Conservation (phyloP, 768 basidiomycete genomes). For the Mycena vulgaris region DNA sequence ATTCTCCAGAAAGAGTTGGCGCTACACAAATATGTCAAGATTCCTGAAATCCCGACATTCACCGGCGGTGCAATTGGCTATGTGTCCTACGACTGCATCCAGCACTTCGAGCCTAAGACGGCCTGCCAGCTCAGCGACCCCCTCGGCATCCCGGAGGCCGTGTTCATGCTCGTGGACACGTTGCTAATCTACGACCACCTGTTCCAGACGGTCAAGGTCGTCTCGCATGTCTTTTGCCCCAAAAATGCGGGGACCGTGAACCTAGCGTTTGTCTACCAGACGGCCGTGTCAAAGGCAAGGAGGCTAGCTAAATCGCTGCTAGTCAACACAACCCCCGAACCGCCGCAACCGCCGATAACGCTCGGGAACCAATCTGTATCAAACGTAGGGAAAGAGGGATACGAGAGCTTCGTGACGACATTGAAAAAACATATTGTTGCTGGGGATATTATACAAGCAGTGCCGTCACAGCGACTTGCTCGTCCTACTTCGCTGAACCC, state of each 20-base stretch:
- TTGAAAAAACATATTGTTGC: slow-evolving; percentile 95
- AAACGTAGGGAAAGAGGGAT: slow-evolving; percentile 95
- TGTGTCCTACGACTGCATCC: slow-evolving; percentile 96
- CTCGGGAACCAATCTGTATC: slow-evolving; percentile 81
- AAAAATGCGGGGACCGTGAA: slow-evolving; percentile 75
- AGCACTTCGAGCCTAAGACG: slow-evolving; percentile 97
- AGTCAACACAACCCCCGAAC: slow-evolving; percentile 69
- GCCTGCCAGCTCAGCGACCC: slow-evolving; percentile 81
- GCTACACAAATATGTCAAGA: slow-evolving; percentile 90
- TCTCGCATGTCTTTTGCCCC: slow-evolving; percentile 95
- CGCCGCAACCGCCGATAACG: slow-evolving; percentile 74
- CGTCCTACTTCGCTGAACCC: slow-evolving; percentile 92
- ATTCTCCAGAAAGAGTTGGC: slow-evolving; percentile 89
- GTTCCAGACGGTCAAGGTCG: slow-evolving; percentile 94
- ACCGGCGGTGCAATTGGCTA: slow-evolving; percentile 99
- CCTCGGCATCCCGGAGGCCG: slow-evolving; percentile 92
- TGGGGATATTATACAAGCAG: slow-evolving; percentile 99
- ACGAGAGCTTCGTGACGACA: slow-evolving; percentile 90
- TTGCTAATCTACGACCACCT: slow-evolving; percentile 98
- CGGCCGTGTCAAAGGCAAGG: slow-evolving; percentile 86
- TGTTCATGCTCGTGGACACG: slow-evolving; percentile 98
- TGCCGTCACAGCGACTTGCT: slow-evolving; percentile 93
- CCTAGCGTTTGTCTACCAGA: slow-evolving; percentile 89
- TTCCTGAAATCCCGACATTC: slow-evolving; percentile 94
- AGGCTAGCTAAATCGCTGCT: slow-evolving; percentile 83